Evolutionary conservation across 306 rosid species (phyloP), one percentile per base, ranked within the genome.

Genomic region (Cucurbita ficifolia): DNA sequence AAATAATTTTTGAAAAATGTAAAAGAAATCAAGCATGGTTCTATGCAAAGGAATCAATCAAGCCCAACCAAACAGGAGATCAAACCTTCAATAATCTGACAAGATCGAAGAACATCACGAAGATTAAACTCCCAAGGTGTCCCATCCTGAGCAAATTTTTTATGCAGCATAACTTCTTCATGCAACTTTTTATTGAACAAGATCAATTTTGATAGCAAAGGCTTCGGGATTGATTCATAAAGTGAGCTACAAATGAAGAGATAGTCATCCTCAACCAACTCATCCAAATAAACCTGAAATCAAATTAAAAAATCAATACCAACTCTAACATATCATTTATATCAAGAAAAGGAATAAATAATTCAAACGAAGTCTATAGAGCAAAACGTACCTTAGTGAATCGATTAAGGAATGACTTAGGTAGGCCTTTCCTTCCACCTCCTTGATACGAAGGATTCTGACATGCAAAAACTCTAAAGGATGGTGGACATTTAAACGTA

Each of bases 61-160:
- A 58, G 72, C 38, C 33, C 40, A 12, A 22, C 54, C 35, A 74
- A 46, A 73, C 16, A 68, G 76, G 52, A 1, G 16, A 73, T 24
- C 79, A 62, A 64, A 92, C 98, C 98, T 79, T 84, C 55, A 76
- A 94, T 88, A 52, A 94, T 84, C 84, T 94, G 89, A 79, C 98
- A 94, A 3, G 88, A 94, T 71, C 98, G 94, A 79, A 94, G 67
- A 52, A 94, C 88, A 84, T 94, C 98, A 64, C 98, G 92, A 48
- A 94, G 90, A 84, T 90, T 94, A 68, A 94, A 94, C 82, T 94
- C 98, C 98, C 98, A 94, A 18, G 98, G 97, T 17, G 90, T 86
- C 22, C 98, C 98, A 56, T 86, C 92, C 83, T 83, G 89, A 53
- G 90, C 95, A 84, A 94, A 94, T 72, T 84, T 90, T 72, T 75